Percentiles rank a stretch among this genome's conserved stretches.
phyloP scores from a whole-genome alignment of 2,329 filamentous ascomycete genomes.

The Chaetomiaceae sp. region DNA sequence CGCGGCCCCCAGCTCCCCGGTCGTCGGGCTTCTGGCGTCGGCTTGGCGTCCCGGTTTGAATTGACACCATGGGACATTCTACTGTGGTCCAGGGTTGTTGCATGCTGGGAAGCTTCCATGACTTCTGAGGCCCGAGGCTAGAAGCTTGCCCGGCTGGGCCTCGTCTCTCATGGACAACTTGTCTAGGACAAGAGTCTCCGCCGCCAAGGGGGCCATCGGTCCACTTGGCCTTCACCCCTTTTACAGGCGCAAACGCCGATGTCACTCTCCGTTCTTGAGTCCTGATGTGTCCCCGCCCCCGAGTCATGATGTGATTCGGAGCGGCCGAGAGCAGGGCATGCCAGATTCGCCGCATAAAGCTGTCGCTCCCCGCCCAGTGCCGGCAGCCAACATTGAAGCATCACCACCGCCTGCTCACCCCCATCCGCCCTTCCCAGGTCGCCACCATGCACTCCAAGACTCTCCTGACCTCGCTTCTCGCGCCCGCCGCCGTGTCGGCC shows the following conservation, averaged over 20 bases:
- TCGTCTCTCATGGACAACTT: not conserved
- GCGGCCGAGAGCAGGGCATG: not conserved
- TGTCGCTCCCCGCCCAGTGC: no score
- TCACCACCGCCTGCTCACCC: not conserved
- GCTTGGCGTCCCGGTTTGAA: slow-evolving; percentile 20
- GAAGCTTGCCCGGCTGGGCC: not conserved
- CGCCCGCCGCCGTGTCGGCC: slow-evolving; percentile 21
- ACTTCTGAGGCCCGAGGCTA: not conserved
- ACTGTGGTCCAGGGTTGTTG: not conserved
- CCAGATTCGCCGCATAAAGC: not conserved
- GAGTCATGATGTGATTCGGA: not conserved
- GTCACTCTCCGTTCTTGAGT: slow-evolving; percentile 1
- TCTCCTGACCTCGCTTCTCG: slow-evolving; percentile 23
- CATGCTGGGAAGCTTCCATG: not conserved
- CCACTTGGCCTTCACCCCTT: not conserved
- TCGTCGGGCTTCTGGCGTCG: slow-evolving; percentile 5
- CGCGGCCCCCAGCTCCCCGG: slow-evolving; percentile 17
- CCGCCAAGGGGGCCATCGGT: not conserved
- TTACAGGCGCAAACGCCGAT: not conserved
- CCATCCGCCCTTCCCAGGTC: not conserved
- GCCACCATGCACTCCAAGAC: slow-evolving; percentile 22
- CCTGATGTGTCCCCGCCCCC: not conserved
- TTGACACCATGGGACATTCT: slow-evolving; percentile 12
- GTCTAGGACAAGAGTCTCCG: no score
- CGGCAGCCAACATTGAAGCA: not conserved